A percentile compares a stretch with the other conserved stretches of the same genome.
Evolutionary conservation across 495 filamentous ascomycete species (phyloP).

Genomic region (Amphirosellinia nigrospora): DNA sequence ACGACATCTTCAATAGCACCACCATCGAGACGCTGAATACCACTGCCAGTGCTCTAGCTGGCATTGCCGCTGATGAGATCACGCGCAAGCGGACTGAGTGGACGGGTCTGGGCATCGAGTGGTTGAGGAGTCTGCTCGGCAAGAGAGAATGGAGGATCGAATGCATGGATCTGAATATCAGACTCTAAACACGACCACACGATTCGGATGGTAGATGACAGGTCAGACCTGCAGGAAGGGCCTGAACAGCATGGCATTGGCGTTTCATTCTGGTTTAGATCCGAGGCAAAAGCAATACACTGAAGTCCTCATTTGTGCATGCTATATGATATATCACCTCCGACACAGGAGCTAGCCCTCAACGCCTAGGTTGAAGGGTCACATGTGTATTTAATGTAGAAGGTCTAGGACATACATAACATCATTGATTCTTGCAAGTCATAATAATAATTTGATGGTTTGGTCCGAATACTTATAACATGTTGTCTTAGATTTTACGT

Average conservation of each 20-base stretch:
- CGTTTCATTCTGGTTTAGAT: slow-evolving; percentile 30
- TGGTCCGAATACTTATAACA: not conserved
- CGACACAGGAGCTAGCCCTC: not conserved
- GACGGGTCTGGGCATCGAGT: slow-evolving; percentile 83
- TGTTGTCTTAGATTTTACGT: not conserved
- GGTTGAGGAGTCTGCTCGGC: slow-evolving; percentile 77
- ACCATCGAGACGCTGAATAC: slow-evolving; percentile 69
- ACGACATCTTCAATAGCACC: slow-evolving; percentile 46
- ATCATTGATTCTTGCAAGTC: not conserved
- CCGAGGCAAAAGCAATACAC: slow-evolving; percentile 2
- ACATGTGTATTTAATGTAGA: not conserved
- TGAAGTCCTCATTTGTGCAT: slow-evolving; percentile 1
- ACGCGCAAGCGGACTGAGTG: slow-evolving; percentile 66
- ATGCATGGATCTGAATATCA: slow-evolving; percentile 81
- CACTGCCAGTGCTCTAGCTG: slow-evolving; percentile 68
- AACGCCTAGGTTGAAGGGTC: not conserved
- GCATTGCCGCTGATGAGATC: slow-evolving; percentile 68
- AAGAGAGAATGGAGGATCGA: slow-evolving; percentile 81
- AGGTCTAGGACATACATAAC: not conserved
- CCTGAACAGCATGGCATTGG: slow-evolving; percentile 36
- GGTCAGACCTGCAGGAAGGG: slow-evolving; percentile 10
- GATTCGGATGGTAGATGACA: slow-evolving; percentile 4
- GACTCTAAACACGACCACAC: slow-evolving; percentile 53
- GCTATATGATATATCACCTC: slow-evolving; percentile 10
- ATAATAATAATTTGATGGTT: not conserved